A percentile compares a stretch with the other conserved stretches of the same genome.
Conservation (phyloP, 169 alveolate species). For the Cystoisospora suis region DNA sequence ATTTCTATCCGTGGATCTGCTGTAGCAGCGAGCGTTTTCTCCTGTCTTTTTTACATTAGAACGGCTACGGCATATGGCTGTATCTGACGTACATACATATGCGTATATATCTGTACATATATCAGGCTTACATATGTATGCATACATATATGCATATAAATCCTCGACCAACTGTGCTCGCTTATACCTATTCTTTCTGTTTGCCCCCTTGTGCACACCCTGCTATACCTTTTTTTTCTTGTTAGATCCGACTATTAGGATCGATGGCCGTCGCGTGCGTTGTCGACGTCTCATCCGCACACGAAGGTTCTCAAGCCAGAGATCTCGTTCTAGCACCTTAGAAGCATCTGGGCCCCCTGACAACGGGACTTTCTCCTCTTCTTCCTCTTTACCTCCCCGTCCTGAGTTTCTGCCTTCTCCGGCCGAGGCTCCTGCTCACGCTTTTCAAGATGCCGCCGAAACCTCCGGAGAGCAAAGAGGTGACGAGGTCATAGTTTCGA, state of each 20-base stretch:
- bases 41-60: too few species aligned
- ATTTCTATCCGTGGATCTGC: too few species aligned
- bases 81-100: background rate
- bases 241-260: background rate
- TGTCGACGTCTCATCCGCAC: constrained; percentile 11
- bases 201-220: background rate
- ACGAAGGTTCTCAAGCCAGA: too few species aligned
- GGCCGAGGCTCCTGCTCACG: too few species aligned
- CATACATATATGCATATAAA: too few species aligned
- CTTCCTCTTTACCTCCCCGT: background rate
- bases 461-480: background rate
- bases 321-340: too few species aligned
- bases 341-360: too few species aligned
- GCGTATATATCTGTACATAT: background rate
- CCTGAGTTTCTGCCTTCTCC: background rate
- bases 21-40: too few species aligned
- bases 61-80: background rate
- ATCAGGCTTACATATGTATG: background rate
- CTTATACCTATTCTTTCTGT: too few species aligned
- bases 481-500: too few species aligned
- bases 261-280: constrained; percentile 14
- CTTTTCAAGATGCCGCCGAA: background rate
- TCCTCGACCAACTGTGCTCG: too few species aligned
- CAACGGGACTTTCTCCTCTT: too few species aligned
- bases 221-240: background rate